Evolutionary conservation across 768 basidiomycete genomes (phyloP).

Genomic region (Termitomyces sp.): DNA sequence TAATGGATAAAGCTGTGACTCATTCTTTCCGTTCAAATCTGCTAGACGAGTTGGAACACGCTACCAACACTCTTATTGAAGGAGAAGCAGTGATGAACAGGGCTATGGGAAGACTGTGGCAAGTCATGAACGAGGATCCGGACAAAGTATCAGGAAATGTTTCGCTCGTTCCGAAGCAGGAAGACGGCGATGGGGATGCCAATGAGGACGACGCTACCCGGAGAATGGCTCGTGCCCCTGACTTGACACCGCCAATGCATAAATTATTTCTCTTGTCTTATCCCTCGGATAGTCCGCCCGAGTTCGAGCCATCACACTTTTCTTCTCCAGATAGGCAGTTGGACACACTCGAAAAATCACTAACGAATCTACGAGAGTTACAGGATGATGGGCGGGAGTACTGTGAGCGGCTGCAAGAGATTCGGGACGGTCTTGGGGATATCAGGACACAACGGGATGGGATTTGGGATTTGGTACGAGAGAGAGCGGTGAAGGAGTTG

Average conservation of each 20-base stretch:
- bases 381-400: constrained; percentile 88
- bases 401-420: constrained; percentile 78
- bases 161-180: constrained; percentile 59
- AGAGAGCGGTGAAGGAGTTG: constrained; percentile 69
- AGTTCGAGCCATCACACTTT: constrained; percentile 54
- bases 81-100: constrained; percentile 70
- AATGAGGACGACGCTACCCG: constrained; percentile 35
- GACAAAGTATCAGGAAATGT: constrained; percentile 31
- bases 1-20: constrained; percentile 79
- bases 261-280: constrained; percentile 60
- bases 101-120: constrained; percentile 78
- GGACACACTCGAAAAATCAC: constrained; percentile 67
- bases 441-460: constrained; percentile 63
- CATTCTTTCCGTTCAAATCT: constrained; percentile 78
- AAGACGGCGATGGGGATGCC: constrained; percentile 57
- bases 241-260: constrained; percentile 58
- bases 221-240: constrained; percentile 54
- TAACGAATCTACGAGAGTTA: constrained; percentile 70
- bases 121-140: constrained; percentile 71
- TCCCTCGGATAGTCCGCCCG: constrained; percentile 39
- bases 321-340: constrained; percentile 60
- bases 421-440: constrained; percentile 75
- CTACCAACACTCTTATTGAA: constrained; percentile 81
- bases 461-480: constrained; percentile 74
- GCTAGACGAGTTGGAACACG: constrained; percentile 73